Base-by-base conservation (phyloP, 768 basidiomycete genomes). In the Podaxis carcinomalis region DNA sequence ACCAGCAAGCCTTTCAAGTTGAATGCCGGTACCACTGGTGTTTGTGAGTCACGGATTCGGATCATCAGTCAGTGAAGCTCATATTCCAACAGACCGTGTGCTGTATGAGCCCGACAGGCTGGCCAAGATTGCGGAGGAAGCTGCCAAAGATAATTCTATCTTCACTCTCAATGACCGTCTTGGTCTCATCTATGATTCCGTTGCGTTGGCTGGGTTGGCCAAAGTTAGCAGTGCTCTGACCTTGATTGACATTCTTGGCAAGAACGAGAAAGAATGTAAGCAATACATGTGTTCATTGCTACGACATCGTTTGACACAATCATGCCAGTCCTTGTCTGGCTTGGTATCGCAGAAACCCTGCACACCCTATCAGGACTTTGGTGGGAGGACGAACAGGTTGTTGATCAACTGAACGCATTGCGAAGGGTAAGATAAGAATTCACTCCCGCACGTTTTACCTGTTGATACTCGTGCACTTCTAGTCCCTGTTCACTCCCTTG, bases 151-250 rank as follows among this genome's bases (percentile, higher is more conserved):
- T 11, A 74, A 84, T 59, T 83, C 84, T 3, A 73, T 82, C 6
- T 93, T 96, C 76, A 81, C 88, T 1, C 75, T 93, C 62, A 87
- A 92, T 59, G 96, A 99, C 70, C 84, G 93, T 23, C 88, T 98
- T 66, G 95, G 95, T 16, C 79, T 99, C 27, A 85, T 96, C 21
- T 83, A 89, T 52, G 97, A 98, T 67, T 80, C 88, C 0, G 80
- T 90, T 68, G 88, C 88, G 0, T 82, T 98, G 32, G 90, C 93
- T 19, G 95, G 95, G 2, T 83, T 91, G 67, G 78, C 86, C 51
- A 80, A 86, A 61, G 80, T 93, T 36, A 93, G 92, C 67, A 87
- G 86, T 63, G 84, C 88, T 1, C 78, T 99, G 66, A 84, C 83
- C 23, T 78, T 98, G 49, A 78, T 94, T 49, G 77, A 88, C 53